phyloP scores from a whole-genome alignment of 1,139 yeast genomes.

The Meyerozyma sp. region DNA sequence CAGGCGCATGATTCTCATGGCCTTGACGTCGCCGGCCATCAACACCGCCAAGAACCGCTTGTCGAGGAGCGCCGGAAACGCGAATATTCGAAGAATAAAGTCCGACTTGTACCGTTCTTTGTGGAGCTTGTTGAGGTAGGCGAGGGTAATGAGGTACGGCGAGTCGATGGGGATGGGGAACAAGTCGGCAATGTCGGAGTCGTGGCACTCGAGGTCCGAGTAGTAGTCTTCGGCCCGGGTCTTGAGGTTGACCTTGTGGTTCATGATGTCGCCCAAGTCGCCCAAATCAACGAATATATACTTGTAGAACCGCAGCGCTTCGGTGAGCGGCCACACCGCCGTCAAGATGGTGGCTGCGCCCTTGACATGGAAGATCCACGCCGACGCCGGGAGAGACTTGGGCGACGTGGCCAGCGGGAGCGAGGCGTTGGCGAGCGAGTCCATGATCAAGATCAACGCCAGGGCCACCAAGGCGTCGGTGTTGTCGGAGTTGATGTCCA shows the following conservation, averaged over 20 bases:
- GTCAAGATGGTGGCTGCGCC: slow-evolving; percentile 94
- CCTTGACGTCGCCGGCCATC: slow-evolving; percentile 78
- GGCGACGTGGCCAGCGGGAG: slow-evolving; percentile 58
- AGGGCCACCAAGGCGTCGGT: slow-evolving; percentile 93
- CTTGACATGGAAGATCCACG: slow-evolving; percentile 95
- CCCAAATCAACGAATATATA: slow-evolving; percentile 75
- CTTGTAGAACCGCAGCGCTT: slow-evolving; percentile 66
- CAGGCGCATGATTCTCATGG: slow-evolving; percentile 85
- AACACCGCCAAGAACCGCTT: slow-evolving; percentile 68
- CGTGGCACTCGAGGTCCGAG: slow-evolving; percentile 76
- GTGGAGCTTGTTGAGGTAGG: slow-evolving; percentile 79
- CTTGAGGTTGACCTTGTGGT: slow-evolving; percentile 37
- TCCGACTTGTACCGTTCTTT: slow-evolving; percentile 80
- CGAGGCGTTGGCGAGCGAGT: slow-evolving; percentile 89
- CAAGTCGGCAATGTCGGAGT: slow-evolving; percentile 74
- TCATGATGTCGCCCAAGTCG: slow-evolving; percentile 77
- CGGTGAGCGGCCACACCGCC: slow-evolving; percentile 91
- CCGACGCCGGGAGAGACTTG: slow-evolving; percentile 78
- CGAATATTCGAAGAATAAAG: slow-evolving; percentile 80
- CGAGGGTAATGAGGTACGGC: slow-evolving; percentile 81
- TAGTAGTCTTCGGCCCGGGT: slow-evolving; percentile 24
- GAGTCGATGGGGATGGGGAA: slow-evolving; percentile 82
- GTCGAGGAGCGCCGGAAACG: slow-evolving; percentile 89
- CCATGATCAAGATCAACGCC: slow-evolving; percentile 84
- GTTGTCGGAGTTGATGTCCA: slow-evolving; percentile 75